Evolutionary conservation across 179 eudicot genomes (phyloP).

Genomic region (Sideroxylon spinosum): DNA sequence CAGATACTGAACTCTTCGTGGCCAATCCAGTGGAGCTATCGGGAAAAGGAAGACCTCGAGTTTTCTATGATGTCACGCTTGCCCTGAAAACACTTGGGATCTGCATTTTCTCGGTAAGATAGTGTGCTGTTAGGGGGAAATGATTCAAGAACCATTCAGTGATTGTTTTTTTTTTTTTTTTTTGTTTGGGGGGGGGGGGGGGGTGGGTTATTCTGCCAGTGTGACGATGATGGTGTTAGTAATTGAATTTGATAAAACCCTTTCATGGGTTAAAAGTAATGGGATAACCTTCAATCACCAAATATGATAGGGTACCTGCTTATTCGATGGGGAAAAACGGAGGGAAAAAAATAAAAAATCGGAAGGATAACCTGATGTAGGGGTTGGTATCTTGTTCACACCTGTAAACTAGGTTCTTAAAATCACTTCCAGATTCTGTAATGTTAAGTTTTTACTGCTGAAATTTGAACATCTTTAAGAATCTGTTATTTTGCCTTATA

Average conservation of each 20-base stretch:
- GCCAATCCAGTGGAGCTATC: conserved; percentile 84
- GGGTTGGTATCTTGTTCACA: background rate
- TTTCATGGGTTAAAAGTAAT: background rate
- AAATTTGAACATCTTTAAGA: background rate
- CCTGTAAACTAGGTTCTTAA: background rate
- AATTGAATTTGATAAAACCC: background rate
- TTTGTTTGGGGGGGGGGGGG: no score
- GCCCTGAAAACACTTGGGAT: conserved; percentile 68
- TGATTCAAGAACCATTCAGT: background rate
- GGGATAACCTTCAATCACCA: background rate
- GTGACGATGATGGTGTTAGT: background rate
- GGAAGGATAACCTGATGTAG: background rate
- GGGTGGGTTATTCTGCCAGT: background rate
- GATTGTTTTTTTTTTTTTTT: background rate
- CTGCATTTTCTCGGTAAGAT: conserved; percentile 74
- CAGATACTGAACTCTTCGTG: conserved; percentile 82
- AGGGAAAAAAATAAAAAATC: no score
- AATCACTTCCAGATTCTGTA: background rate
- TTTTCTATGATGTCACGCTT: conserved; percentile 74
- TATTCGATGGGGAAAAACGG: no score
- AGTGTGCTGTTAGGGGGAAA: background rate
- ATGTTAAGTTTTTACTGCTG: background rate
- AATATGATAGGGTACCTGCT: no score
- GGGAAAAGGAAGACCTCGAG: conserved; percentile 71
- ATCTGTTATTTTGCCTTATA: conserved; percentile 23